A percentile compares a stretch with the other conserved stretches of the same genome.
These are phyloP conservation scores for Umbelopsis sp. DNA, from an alignment of 371 early-diverging fungal species.

Conservation along the genomic window DNA sequence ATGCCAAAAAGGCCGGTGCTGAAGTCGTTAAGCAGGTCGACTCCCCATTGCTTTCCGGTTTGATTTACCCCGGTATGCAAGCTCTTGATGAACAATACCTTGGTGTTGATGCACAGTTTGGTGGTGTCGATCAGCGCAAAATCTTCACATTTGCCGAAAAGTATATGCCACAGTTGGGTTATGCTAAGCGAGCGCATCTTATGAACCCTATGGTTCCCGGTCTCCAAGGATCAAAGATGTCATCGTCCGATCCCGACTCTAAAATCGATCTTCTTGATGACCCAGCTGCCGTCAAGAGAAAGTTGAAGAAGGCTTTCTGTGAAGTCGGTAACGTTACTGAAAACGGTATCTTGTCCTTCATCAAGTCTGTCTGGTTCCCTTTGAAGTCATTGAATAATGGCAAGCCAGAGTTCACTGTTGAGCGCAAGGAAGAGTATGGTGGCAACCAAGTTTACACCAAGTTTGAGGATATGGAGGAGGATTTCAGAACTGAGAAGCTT, in stretches of 20 bases:
- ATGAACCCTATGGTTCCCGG: conserved; percentile 99
- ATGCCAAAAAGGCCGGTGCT: conserved; percentile 99
- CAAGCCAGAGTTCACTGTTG: conserved; percentile 68
- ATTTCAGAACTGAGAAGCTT: conserved; percentile 85
- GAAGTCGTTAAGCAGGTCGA: conserved; percentile 99
- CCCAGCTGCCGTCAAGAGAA: conserved; percentile 84
- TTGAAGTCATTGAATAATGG: conserved; percentile 62
- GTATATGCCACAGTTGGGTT: conserved; percentile 95
- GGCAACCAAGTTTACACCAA: conserved; percentile 77
- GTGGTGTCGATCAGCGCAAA: conserved; percentile 99
- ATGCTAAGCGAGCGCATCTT: conserved; percentile 97
- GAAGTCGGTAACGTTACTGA: conserved; percentile 97
- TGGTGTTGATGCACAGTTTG: conserved; percentile 98
- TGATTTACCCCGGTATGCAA: conserved; percentile 99
- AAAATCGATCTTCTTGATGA: conserved; percentile 98
- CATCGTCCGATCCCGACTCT: conserved; percentile 95
- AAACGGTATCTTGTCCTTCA: conserved; percentile 93
- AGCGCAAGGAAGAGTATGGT: conserved; percentile 88
- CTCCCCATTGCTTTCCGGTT: conserved; percentile 90
- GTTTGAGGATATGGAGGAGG: conserved; percentile 82
- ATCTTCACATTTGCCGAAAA: conserved; percentile 99
- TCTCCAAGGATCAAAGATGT: conserved; percentile 97
- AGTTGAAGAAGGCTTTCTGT: conserved; percentile 98
- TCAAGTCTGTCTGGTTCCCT: conserved; percentile 93
- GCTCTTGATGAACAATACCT: conserved; percentile 99